These are phyloP conservation scores for Paraphaeosphaeria sporulosa DNA, from an alignment of 2,329 filamentous ascomycete genomes.

Conservation along the genomic window DNA sequence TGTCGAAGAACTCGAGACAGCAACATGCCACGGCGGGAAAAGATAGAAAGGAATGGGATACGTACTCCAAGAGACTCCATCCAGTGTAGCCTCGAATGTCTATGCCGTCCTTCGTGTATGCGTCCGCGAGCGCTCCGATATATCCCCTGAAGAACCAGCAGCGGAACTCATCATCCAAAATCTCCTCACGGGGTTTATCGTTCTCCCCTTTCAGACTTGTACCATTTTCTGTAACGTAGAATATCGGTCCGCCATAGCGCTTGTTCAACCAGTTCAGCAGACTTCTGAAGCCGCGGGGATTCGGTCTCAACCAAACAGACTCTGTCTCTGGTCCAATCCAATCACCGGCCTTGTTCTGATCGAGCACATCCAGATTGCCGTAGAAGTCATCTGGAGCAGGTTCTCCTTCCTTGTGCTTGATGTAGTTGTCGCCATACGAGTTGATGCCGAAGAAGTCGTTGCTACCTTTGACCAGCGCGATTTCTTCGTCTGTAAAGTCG, in stretches of 20 bases:
- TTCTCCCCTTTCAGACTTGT: constrained; percentile 86
- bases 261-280: constrained; percentile 66
- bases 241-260: constrained; percentile 76
- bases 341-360: constrained; percentile 74
- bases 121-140: constrained; percentile 77
- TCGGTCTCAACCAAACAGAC: constrained; percentile 80
- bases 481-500: constrained; percentile 51
- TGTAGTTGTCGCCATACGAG: constrained; percentile 77
- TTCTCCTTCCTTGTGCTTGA: constrained; percentile 72
- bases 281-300: constrained; percentile 77
- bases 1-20: constrained; percentile 11
- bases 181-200: constrained; percentile 72
- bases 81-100: constrained; percentile 82
- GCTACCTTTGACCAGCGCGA: constrained; percentile 40
- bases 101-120: constrained; percentile 75
- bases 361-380: constrained; percentile 77
- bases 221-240: constrained; percentile 90
- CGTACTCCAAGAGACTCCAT: constrained; percentile 84
- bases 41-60: constrained; percentile 30
- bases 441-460: constrained; percentile 53
- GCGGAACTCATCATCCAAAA: constrained; percentile 83
- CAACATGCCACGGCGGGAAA: constrained; percentile 3
- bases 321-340: constrained; percentile 84
- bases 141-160: constrained; percentile 81
- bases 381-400: constrained; percentile 72